Percentiles rank a stretch among this genome's conserved stretches.
Conservation (phyloP, 257 asterid species). For the Solanum megistacrolobum region DNA sequence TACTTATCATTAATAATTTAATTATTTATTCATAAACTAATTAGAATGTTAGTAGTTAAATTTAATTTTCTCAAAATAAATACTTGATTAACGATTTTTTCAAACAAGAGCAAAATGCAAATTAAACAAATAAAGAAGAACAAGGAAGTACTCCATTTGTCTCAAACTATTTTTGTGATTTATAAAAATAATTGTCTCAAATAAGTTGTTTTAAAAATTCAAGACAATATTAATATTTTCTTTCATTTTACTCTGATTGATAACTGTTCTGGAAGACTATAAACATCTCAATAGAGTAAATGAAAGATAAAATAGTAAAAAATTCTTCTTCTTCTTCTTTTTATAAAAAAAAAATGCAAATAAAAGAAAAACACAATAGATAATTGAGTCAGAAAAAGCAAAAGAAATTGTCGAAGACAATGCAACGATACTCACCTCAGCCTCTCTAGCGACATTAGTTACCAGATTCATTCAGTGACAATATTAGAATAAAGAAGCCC, state of each 20-base stretch:
- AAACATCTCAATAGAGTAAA: neutral
- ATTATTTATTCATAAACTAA: too few species aligned
- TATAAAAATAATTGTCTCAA: neutral
- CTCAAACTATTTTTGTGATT: too few species aligned
- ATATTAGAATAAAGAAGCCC: neutral
- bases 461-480: neutral
- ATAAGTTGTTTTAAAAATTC: neutral
- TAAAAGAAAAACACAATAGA: neutral
- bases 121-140: neutral
- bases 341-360: too few species aligned
- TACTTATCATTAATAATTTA: too few species aligned
- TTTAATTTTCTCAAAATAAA: neutral
- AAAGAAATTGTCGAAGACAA: too few species aligned
- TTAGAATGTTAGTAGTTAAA: neutral
- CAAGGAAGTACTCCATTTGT: neutral
- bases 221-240: too few species aligned
- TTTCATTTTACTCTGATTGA: neutral
- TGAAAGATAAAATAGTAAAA: neutral
- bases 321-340: neutral
- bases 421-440: neutral
- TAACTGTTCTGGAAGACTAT: too few species aligned
- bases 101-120: neutral
- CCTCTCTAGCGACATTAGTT: neutral
- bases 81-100: neutral
- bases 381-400: neutral